Conservation (phyloP, 192 early-diverging fungal species). For the Phycomyces nitens region DNA sequence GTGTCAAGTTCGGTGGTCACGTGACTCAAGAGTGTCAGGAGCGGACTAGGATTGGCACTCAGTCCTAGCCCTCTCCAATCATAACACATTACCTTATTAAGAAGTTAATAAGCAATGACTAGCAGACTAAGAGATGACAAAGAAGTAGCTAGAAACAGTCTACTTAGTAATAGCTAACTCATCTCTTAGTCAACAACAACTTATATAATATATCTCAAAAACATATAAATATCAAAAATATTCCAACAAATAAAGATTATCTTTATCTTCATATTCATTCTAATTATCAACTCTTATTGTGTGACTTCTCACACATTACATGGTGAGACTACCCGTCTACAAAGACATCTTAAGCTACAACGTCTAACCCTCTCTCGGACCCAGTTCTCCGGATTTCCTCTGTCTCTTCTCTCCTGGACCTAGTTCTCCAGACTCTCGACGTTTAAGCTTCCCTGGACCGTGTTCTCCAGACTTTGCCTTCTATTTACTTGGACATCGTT, state of each 20-base stretch:
- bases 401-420: neutral
- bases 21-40: too few species aligned
- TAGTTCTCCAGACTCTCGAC: neutral
- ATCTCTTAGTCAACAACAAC: too few species aligned
- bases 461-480: neutral
- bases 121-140: too few species aligned
- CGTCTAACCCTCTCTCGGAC: neutral
- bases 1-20: too few species aligned
- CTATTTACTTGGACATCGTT: neutral
- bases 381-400: neutral
- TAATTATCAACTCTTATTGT: neutral
- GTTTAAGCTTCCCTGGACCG: neutral
- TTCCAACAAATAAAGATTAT: neutral
- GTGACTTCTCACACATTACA: neutral
- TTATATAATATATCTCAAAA: too few species aligned
- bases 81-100: too few species aligned
- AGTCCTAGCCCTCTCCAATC: too few species aligned
- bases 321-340: constrained; percentile 1
- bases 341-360: neutral
- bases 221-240: neutral
- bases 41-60: too few species aligned
- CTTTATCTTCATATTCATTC: neutral
- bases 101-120: too few species aligned
- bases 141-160: too few species aligned
- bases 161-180: too few species aligned